Evolutionary conservation across 345 rosid species (phyloP), one percentile per base, ranked within the genome.

Genomic region (Linum trigynum): DNA sequence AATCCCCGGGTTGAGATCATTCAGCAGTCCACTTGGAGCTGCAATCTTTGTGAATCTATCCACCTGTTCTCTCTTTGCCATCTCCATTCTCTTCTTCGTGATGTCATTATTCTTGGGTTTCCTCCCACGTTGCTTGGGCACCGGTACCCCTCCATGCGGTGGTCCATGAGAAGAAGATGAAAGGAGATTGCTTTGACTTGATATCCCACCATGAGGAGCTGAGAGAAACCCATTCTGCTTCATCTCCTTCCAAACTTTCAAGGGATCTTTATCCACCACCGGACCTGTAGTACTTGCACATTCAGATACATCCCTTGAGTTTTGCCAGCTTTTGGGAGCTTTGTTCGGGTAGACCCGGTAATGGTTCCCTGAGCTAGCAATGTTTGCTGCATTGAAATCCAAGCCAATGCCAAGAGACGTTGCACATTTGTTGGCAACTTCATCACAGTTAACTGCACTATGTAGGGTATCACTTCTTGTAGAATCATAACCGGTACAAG

Each of bases 21-120:
- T 90, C 65, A 94, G 84, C 72, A 88, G 80, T 53, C 96, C 97
- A 72, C 95, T 94, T 2, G 99, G 99, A 35, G 96, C 88, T 14
- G 97, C 85, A 66, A 90, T 78, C 77, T 85, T 86, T 5, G 97
- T 67, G 57, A 94, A 85, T 76, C 87, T 84, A 75, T 88, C 95
- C 40, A 79, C 86, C 71, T 81, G 87, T 69, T 91, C 91, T 67
- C 75, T 85, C 85, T 79, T 94, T 0, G 92, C 95, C 40, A 82
- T 69, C 67, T 88, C 95, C 64, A 82, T 82, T 77, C 73, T 89
- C 77, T 65, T 87, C 86, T 84, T 86, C 7, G 78, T 65, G 58
- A 69, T 36, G 55, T 86, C 88, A 9, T 23, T 23, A 23, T 63
- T 61, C 80, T 82, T 87, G 74, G 79, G 72, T 74, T 83, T 90